Base-by-base conservation (phyloP, 2,329 filamentous ascomycete genomes). In the Tolypocladium album region DNA sequence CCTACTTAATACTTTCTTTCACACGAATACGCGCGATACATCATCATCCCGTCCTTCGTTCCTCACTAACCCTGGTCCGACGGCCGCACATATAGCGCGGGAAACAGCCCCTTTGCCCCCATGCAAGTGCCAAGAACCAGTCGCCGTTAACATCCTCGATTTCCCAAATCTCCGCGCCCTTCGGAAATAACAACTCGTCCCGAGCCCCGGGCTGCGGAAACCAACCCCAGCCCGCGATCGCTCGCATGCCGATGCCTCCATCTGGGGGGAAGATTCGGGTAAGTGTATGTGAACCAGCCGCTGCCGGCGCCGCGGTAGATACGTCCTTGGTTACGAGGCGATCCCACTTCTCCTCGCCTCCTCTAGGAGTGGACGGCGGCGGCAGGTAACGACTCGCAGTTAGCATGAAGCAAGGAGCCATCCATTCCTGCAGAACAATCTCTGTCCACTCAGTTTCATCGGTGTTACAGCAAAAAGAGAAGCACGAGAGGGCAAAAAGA, bases 91-190 rank as follows among this genome's bases (percentile, higher is more conserved):
- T 93, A 93, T 9, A 84, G 82, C 8, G 87, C 86, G 5, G 92
- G 92, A 69, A 97, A 95, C 64, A 97, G 67, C 0, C 91, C 92
- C 66, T 84, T 86, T 31, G 76, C 77, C 0, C 91, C 92, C 75
- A 91, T 92, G 77, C 96, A 97, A 36, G 86, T 85, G 0, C 93
- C 93, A 88, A 88, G 68, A 83, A 92, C 92, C 92, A 97, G 71
- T 96, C 92, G 22, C 88, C 89, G 71, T 96, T 96, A 56, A 95
- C 85, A 71, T 94, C 89, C 70, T 93, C 88, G 43, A 88, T 85
- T 75, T 97, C 93, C 8, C 82, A 81, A 15, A 97, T 83, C 72
- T 94, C 89, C 0, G 92, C 92, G 12, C 89, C 87, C 58, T 86
- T 86, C 0, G 93, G 93, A 66, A 97, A 97, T 63, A 87, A 73